Evolutionary conservation across 352 stramenopile genomes (phyloP), one percentile per base, ranked within the genome.

Genomic region (Phytopythium montanum): DNA sequence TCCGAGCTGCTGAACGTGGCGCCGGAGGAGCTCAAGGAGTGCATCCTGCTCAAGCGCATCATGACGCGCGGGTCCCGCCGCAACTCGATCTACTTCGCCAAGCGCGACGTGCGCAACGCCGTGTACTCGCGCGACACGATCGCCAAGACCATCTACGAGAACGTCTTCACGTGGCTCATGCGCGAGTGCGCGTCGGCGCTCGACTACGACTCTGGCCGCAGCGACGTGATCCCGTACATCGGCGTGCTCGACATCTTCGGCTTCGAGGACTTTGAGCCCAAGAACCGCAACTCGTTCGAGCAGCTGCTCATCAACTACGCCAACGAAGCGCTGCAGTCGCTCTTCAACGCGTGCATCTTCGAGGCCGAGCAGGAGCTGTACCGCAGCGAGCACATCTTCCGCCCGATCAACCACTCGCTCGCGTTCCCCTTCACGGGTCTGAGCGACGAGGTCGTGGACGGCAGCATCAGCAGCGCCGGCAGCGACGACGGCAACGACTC

Each of bases 291-390:
- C 71, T 94, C 79, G 46, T 96, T 97, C 52, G 90, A 97, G 68
- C 90, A 97, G 63, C 54, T 97, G 33, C 75, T 94, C 23, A 97
- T 97, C 73, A 97, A 97, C 72, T 97, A 96, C 71, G 85, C 87
- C 29, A 97, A 97, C 65, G 90, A 97, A 58, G 89, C 85, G 50
- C 70, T 97, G 19, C 90, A 97, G 65, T 89, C 80, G 57, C 72
- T 94, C 1, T 97, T 97, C 66, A 97, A 97, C 61, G 64, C 85
- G 9, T 92, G 90, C 58, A 87, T 94, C 45, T 96, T 96, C 39
- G 85, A 92, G 42, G 73, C 87, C 0, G 87, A 96, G 55, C 85
- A 96, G 66, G 82, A 88, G 53, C 68, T 92, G 33, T 96, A 95
- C 72, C 79, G 73, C 29, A 77, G 74, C 42, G 87, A 96, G 56